Evolutionary conservation across 2,329 filamentous ascomycete genomes (phyloP).

Genomic region (Exserohilum turcica): DNA sequence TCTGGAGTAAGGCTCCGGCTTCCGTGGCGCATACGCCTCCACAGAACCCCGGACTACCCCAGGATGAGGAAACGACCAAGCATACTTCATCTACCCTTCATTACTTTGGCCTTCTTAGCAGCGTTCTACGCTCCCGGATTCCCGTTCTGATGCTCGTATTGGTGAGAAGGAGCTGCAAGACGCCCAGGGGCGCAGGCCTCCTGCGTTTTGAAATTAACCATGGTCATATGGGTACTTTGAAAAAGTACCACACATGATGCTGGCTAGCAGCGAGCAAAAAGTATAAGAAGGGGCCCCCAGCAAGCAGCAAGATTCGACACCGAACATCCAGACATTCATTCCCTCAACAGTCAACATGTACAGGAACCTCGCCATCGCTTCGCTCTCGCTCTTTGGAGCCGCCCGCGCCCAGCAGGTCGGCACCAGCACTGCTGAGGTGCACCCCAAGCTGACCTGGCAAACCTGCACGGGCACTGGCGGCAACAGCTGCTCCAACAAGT

Average conservation of each 20-base stretch:
- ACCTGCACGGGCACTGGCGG: constrained; percentile 49
- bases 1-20: constrained; percentile 31
- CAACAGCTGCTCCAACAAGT: constrained; percentile 47
- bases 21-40: constrained; percentile 36
- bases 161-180: constrained; percentile 22
- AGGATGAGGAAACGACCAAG: constrained; percentile 25
- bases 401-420: constrained; percentile 52
- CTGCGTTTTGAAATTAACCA: constrained; percentile 24
- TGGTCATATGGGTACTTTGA: constrained; percentile 22
- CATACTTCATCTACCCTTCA: constrained; percentile 45
- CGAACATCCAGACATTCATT: constrained; percentile 33
- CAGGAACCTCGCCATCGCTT: constrained; percentile 47
- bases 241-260: constrained; percentile 20
- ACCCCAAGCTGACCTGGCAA: constrained; percentile 50
- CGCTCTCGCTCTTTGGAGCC: constrained; percentile 48
- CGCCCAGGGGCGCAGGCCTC: constrained; percentile 20
- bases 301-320: constrained; percentile 27
- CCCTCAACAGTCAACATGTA: constrained; percentile 43
- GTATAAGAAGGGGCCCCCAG: constrained; percentile 34
- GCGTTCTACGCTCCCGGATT: constrained; percentile 36
- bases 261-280: constrained; percentile 8
- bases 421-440: constrained; percentile 47
- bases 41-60: constrained; percentile 43
- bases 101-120: constrained; percentile 31
- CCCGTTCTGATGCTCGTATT: constrained; percentile 37